A percentile compares a stretch with the other conserved stretches of the same genome.
phyloP scores from a whole-genome alignment of 495 filamentous ascomycete species.

The Immersiella caudata region DNA sequence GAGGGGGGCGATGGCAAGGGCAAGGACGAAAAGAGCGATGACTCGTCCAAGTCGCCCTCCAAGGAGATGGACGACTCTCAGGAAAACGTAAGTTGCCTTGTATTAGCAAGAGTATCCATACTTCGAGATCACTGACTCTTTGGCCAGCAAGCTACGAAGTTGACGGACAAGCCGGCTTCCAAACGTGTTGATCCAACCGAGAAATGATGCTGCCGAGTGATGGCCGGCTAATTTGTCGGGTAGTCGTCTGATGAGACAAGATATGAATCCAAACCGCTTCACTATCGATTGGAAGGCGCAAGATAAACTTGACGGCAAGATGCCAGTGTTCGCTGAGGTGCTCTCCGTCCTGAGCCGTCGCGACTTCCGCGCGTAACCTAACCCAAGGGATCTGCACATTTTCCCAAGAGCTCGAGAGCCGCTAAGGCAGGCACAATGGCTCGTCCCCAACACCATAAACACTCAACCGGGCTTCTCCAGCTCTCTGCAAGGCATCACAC shows the following conservation, averaged over 20 bases:
- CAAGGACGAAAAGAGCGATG: not conserved
- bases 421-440: not conserved
- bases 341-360: not conserved
- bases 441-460: not conserved
- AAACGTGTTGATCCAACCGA: slow-evolving; percentile 20
- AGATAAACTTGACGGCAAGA: not conserved
- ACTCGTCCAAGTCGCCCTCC: not conserved
- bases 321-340: not conserved
- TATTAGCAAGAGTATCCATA: too few relatives aligned
- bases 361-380: not conserved
- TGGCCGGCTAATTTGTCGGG: not conserved
- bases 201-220: slow-evolving; percentile 7
- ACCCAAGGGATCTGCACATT: not conserved
- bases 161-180: slow-evolving; percentile 21
- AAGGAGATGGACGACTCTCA: not conserved
- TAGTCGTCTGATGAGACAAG: not conserved
- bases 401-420: not conserved
- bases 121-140: slow-evolving; percentile 7
- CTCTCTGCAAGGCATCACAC: not conserved
- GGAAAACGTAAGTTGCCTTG: not conserved
- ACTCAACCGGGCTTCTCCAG: not conserved
- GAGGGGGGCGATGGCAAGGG: too few relatives aligned
- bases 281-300: not conserved
- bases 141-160: slow-evolving; percentile 23
- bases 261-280: not conserved